Base-by-base conservation (phyloP, 176 grass and related monocot genomes). In the Cymbopogon citratus region DNA sequence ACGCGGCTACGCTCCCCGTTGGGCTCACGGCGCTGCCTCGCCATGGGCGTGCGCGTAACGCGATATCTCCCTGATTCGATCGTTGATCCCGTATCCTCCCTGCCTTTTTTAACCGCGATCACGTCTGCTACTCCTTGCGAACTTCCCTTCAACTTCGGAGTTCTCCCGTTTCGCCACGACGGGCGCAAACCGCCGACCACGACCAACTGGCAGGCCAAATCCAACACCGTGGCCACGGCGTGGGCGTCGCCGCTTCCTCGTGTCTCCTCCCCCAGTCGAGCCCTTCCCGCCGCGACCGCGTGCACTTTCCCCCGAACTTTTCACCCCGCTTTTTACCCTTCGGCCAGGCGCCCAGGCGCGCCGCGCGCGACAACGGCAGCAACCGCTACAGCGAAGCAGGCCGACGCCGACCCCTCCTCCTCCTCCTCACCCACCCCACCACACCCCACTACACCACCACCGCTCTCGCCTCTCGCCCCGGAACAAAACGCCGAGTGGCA, bases 281-380 rank as follows among this genome's bases (percentile, higher is more conserved):
- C 41, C 63, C 5, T 24, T 3, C 0, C n/a, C 54, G 14, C 23
- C 57, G 46, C 59, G 9, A 19, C 39, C 59, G 39, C 40, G 60
- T 31, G 67, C 67, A 33, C 14, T 35, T 81, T 45, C 67, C 65
- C n/a, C 13, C 23, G 9, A 5, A n/a, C 77, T 80, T 40, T 60
- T 76, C 3, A 75, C 72, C 31, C 48, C 16, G n/a, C 54, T 56
- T 19, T 82, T 73, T 59, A 75, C 64, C 78, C 29, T 24, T 64
- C 66, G 43, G 31, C 31, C 31, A 33, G 31, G 31, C 31, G n/a
- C n/a, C 23, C 70, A 66, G 77, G 65, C 52, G 43, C n/a, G 64
- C 39, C 66, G 65, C 73, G 80, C 35, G 81, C 75, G 60, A 73
- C 86, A 73, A 84, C 86, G 69, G 87, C 78, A 16, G 78, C 78